Evolutionary conservation across 768 basidiomycete species (phyloP), one percentile per base, ranked within the genome.

Genomic region (Strobilomyces dryophilus): DNA sequence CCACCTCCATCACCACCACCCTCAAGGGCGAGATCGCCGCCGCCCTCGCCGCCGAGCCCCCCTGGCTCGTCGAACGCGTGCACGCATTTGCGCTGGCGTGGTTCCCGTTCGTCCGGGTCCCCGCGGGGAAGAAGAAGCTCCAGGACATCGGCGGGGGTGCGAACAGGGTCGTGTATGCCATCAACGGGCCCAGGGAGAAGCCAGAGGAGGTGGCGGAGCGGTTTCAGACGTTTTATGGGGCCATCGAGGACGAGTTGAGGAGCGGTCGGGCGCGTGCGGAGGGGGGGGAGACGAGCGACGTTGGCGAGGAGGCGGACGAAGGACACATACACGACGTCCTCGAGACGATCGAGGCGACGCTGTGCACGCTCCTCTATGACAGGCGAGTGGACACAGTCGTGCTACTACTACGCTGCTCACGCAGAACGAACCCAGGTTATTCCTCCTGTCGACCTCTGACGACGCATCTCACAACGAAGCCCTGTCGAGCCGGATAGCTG

Each of bases 401-500:
- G 12, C n/a, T n/a, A n/a, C 9, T 14, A 2, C 2, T 21, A 12
- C 40, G 45, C 20, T 5, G 1, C 36, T 36, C 9, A 53, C 45
- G 44, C 36, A 27, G 31, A 35, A 46, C 36, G 20, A n/a, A n/a
- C 45, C 17, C 45, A 95, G 92, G 51, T 61, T 97, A 4, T 97
- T 93, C 71, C 79, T 84, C 48, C 90, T 88, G 1, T 76, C 83
- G 2, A 80, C 81, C 18, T 76, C 80, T n/a, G 81, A 84, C 47
- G 95, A 99, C 62, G 75, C 80, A 0, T 85, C 85, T 1, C 95
- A 97, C 65, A 94, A 99, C 65, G 91, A 92, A 61, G 88, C 92
- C 0, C 74, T 99, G 4, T 84, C 94, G 0, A 89, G 84, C 63
- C 83, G 95, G 6, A 85, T 98, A 15, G 92, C 92, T 14, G 95